Percentiles rank a stretch among this genome's conserved stretches.
These are phyloP conservation scores for Quillaja saponaria DNA, from an alignment of 306 rosid species.

Conservation along the genomic window DNA sequence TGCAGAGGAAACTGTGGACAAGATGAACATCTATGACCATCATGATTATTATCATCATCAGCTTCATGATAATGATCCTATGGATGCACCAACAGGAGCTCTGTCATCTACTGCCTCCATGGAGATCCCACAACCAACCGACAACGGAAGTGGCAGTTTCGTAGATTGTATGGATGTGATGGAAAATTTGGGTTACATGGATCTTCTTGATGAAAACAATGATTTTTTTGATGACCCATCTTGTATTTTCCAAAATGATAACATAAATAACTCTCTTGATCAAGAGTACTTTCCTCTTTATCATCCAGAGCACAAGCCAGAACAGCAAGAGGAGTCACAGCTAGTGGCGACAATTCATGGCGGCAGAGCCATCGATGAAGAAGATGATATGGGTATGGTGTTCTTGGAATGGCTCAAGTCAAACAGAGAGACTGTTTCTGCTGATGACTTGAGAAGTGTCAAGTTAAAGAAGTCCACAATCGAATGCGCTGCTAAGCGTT, in stretches of 20 bases:
- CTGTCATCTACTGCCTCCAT: slow-evolving; percentile 65
- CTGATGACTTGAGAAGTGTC: slow-evolving; percentile 80
- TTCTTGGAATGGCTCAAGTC: slow-evolving; percentile 87
- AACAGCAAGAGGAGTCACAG: background rate
- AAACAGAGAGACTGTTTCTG: slow-evolving; percentile 79
- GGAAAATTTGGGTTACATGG: slow-evolving; percentile 85
- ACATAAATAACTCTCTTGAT: slow-evolving; percentile 33
- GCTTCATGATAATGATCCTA: slow-evolving; percentile 15
- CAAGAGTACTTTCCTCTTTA: slow-evolving; percentile 47
- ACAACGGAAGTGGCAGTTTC: slow-evolving; percentile 1
- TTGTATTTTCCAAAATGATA: slow-evolving; percentile 52
- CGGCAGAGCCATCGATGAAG: too few species aligned
- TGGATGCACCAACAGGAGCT: slow-evolving; percentile 28
- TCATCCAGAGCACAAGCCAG: slow-evolving; percentile 24
- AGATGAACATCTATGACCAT: background rate
- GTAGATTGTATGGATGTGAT: slow-evolving; percentile 59
- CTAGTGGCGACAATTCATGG: background rate
- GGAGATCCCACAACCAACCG: slow-evolving; percentile 49
- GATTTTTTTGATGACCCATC: slow-evolving; percentile 68
- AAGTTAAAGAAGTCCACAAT: slow-evolving; percentile 77
- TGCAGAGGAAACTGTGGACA: slow-evolving; percentile 43
- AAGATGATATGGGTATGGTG: slow-evolving; percentile 75
- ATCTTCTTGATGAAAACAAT: slow-evolving; percentile 60
- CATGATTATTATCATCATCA: background rate
- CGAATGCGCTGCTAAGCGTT: slow-evolving; percentile 74